Evolutionary conservation across 352 stramenopile species (phyloP).

Genomic region (Poterioochromonas sp.): DNA sequence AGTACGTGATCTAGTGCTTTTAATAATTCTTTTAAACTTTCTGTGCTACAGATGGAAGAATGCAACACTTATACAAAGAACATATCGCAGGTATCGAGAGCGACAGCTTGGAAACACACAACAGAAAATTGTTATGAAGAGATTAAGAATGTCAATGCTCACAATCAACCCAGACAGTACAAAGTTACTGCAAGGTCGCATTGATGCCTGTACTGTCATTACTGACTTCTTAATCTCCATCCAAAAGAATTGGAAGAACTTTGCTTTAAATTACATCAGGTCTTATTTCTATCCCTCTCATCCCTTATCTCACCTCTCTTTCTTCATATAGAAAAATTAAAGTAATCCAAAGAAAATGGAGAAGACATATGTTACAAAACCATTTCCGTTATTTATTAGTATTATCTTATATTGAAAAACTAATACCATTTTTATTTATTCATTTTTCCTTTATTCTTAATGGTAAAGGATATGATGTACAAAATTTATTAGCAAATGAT

Average conservation of each 20-base stretch:
- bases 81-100: background rate
- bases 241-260: background rate
- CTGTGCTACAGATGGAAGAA: background rate
- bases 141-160: background rate
- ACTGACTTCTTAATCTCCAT: background rate
- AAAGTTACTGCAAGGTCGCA: background rate
- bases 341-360: background rate
- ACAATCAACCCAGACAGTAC: background rate
- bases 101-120: background rate
- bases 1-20: background rate
- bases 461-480: background rate
- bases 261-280: background rate
- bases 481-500: background rate
- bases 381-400: background rate
- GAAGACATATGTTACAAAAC: background rate
- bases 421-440: background rate
- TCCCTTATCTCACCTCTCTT: too few species aligned
- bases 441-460: background rate
- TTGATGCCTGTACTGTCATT: background rate
- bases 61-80: background rate
- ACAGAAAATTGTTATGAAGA: background rate
- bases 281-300: too few species aligned
- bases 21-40: background rate
- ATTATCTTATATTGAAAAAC: background rate
- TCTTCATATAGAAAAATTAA: background rate